A percentile compares a stretch with the other conserved stretches of the same genome.
Evolutionary conservation across 164 flowering plant genomes (phyloP).

Genomic region (Vitis vinifera): DNA sequence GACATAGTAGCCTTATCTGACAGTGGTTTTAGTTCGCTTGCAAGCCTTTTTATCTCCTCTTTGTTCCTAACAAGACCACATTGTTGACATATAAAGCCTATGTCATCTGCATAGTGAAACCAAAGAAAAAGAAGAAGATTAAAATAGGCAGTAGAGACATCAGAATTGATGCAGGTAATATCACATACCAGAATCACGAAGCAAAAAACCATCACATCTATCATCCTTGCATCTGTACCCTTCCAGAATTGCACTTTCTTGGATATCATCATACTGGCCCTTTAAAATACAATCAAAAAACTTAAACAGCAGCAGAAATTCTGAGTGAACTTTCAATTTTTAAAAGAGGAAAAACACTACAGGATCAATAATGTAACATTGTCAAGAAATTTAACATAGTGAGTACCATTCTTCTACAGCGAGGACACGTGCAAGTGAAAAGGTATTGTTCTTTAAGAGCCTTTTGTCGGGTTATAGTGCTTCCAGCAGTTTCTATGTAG

Average conservation of each 20-base stretch:
- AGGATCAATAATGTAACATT: not conserved
- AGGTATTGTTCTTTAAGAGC: conserved; percentile 82
- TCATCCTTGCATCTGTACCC: conserved; percentile 77
- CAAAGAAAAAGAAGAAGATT: not conserved
- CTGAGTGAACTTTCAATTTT: not conserved
- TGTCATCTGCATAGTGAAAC: conserved; percentile 51
- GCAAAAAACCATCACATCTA: conserved; percentile 71
- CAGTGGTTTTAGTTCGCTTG: conserved; percentile 47
- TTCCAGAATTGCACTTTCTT: conserved; percentile 87
- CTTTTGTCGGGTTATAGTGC: conserved; percentile 79
- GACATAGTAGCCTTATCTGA: conserved; percentile 48
- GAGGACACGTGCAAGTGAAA: conserved; percentile 74
- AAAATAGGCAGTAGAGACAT: not conserved
- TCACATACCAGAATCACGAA: conserved; percentile 71
- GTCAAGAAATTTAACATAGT: not conserved
- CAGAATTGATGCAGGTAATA: not conserved
- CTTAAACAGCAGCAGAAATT: conserved; percentile 10
- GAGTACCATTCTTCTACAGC: conserved; percentile 74
- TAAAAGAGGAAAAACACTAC: not conserved
- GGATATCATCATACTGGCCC: conserved; percentile 73
- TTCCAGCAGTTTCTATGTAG: conserved; percentile 96
- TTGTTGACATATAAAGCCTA: conserved; percentile 72
- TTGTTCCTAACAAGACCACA: conserved; percentile 73
- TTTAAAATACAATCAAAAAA: conserved; percentile 26
- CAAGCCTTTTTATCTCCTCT: conserved; percentile 54